Evolutionary conservation across 192 early-diverging fungal species (phyloP).

Genomic region (Entomortierella lignicola): DNA sequence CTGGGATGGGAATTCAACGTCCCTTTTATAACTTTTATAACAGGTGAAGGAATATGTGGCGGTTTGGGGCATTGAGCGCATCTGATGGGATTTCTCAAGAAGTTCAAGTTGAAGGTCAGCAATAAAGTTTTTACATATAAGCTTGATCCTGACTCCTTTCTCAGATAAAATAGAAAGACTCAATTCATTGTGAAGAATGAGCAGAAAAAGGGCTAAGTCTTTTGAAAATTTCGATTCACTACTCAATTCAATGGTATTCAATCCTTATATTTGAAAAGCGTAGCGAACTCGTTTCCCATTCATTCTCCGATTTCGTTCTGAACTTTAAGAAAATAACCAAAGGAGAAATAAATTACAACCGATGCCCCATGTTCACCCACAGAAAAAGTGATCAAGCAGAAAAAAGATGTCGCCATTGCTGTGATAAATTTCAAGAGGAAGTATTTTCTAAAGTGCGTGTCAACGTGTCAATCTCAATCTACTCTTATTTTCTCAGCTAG

Average conservation of each 20-base stretch:
- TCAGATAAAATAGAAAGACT: conserved; percentile 6
- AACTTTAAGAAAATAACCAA: neutral
- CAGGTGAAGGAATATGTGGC: neutral
- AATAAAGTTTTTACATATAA: conserved; percentile 23
- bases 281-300: conserved; percentile 29
- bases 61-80: neutral
- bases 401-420: no score
- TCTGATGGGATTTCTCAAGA: neutral
- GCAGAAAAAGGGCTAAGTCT: conserved; percentile 1
- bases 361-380: no score
- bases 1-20: neutral
- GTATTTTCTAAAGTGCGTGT: no score
- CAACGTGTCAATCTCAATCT: no score
- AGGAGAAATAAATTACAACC: no score
- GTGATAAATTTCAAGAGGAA: no score
- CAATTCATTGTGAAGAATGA: no score
- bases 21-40: conserved; percentile 3
- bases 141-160: conserved; percentile 20
- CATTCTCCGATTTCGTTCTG: neutral
- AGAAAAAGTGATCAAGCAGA: no score
- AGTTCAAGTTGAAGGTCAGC: neutral
- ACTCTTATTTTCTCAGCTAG: no score
- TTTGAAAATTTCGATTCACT: no score
- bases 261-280: conserved; percentile 20
- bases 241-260: conserved; percentile 12